Percentiles rank a stretch among this genome's conserved stretches.
phyloP scores from a whole-genome alignment of 208 protist genomes.

The Giardia duodenalis region DNA sequence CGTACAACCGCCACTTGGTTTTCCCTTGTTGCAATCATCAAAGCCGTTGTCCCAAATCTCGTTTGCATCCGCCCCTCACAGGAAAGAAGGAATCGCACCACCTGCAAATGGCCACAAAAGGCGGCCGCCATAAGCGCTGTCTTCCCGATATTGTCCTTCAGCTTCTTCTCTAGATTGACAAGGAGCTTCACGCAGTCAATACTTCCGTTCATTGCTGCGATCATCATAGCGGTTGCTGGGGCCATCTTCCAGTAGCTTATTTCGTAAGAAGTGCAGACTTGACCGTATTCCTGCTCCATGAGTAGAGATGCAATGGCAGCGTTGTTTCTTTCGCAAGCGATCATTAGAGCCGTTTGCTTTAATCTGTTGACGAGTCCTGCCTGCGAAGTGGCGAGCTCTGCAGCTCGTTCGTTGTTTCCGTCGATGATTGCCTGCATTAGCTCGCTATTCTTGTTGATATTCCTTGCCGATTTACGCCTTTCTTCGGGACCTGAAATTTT shows the following conservation, averaged over 20 bases:
- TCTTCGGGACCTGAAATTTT: too few relatives aligned
- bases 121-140: background rate
- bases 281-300: background rate
- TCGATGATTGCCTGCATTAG: background rate
- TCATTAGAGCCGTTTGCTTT: background rate
- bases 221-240: background rate
- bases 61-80: background rate
- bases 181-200: background rate
- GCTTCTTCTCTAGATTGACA: background rate
- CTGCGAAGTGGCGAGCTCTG: background rate
- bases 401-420: background rate
- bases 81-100: background rate
- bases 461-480: background rate
- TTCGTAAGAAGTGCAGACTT: background rate
- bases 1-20: background rate
- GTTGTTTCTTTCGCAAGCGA: background rate
- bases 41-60: background rate
- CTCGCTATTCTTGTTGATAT: background rate
- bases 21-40: background rate
- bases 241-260: background rate
- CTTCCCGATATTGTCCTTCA: background rate
- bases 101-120: background rate
- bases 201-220: background rate
- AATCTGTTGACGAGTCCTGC: background rate
- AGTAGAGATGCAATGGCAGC: background rate